Conservation (phyloP, 2,329 filamentous ascomycete species). For the Trichophyton mentagrophytes region DNA sequence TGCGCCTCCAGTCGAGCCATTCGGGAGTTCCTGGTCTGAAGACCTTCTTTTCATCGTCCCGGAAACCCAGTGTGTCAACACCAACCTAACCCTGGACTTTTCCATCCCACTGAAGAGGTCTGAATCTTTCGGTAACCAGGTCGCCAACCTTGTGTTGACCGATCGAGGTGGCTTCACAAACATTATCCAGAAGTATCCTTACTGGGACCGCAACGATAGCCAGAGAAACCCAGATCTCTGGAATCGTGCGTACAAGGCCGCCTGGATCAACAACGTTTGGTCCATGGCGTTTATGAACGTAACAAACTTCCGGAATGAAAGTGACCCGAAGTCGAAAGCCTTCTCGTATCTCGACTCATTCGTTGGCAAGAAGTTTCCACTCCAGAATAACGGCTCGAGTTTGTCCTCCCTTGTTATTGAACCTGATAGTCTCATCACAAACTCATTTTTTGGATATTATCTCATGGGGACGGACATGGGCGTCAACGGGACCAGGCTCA, state of each 20-base stretch:
- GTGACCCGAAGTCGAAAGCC: background rate
- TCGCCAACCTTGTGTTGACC: background rate
- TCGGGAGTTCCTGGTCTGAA: constrained; percentile 34
- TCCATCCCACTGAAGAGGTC: constrained; percentile 13
- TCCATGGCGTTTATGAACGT: constrained; percentile 32
- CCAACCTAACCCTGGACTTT: constrained; percentile 31
- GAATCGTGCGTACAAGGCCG: constrained; percentile 32
- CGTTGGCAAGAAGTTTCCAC: background rate
- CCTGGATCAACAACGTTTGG: constrained; percentile 32
- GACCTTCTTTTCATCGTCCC: constrained; percentile 39
- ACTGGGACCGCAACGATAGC: background rate
- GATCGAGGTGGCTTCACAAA: constrained; percentile 29
- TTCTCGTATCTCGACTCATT: background rate
- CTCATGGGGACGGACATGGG: background rate
- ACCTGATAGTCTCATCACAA: no score
- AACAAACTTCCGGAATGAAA: constrained; percentile 17
- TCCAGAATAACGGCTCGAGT: background rate
- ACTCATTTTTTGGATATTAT: background rate
- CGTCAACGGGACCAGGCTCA: no score
- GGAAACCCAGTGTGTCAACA: constrained; percentile 33
- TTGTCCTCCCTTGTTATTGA: background rate
- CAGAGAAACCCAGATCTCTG: constrained; percentile 22
- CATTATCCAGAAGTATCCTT: background rate
- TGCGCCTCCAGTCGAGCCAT: constrained; percentile 19
- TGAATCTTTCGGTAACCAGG: no score